Percentiles rank a stretch among this genome's conserved stretches.
These are phyloP conservation scores for Trichophyton verrucosum DNA, from an alignment of 2,329 filamentous ascomycete genomes.

Conservation along the genomic window DNA sequence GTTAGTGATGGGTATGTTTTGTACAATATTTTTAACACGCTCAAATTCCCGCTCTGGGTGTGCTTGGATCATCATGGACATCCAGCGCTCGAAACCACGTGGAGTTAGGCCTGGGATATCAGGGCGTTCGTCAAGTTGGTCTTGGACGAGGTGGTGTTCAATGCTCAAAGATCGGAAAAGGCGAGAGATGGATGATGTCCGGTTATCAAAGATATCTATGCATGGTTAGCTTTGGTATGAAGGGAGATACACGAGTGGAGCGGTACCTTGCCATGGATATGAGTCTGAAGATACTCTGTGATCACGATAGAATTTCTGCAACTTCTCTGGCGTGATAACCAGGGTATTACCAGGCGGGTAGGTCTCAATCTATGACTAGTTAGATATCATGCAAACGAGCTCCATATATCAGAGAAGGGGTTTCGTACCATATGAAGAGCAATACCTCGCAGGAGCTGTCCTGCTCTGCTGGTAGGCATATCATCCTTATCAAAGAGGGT, in stretches of 20 bases:
- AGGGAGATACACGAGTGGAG: neutral
- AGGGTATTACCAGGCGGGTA: conserved; percentile 55
- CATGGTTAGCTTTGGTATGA: conserved; percentile 7
- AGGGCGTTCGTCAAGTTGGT: conserved; percentile 40
- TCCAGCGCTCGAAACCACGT: conserved; percentile 58
- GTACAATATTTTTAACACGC: conserved; percentile 55
- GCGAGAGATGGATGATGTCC: conserved; percentile 42
- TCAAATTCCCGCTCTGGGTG: conserved; percentile 64
- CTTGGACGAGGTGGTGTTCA: conserved; percentile 55
- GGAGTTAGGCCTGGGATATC: conserved; percentile 54
- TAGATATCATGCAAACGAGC: neutral
- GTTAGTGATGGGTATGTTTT: conserved; percentile 58
- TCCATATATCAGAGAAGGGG: neutral
- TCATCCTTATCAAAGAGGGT: conserved; percentile 57
- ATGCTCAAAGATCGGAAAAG: conserved; percentile 44
- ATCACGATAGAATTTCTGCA: conserved; percentile 59
- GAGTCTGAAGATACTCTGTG: conserved; percentile 53
- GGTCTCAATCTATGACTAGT: conserved; percentile 48
- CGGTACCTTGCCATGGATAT: conserved; percentile 55
- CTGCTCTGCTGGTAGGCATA: conserved; percentile 54
- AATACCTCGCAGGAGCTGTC: conserved; percentile 59
- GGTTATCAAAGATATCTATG: conserved; percentile 44
- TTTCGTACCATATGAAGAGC: conserved; percentile 57
- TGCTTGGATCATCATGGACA: conserved; percentile 58
- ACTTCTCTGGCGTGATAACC: conserved; percentile 63